Evolutionary conservation across 345 rosid species (phyloP), one percentile per base, ranked within the genome.

Genomic region (Dipteronia sinensis): DNA sequence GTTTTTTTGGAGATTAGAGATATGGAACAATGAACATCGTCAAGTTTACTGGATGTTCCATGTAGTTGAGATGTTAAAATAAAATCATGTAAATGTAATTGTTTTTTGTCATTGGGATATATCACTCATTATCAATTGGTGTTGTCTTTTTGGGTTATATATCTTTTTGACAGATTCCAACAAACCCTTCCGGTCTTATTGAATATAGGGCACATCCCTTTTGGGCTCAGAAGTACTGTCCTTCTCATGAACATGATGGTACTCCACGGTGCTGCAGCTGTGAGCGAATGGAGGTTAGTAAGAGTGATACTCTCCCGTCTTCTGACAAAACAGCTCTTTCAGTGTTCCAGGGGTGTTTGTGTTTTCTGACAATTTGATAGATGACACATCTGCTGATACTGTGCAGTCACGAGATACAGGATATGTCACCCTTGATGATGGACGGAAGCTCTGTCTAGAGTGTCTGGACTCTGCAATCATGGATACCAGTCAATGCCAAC

Each of bases 151-250:
- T 69, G 76, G 82, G 47, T 59, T 79, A 73, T 78, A 71, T 77
- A 40, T 78, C 46, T 67, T 81, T 74, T 73, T 82, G 87, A 89
- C 94, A 97, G 98, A 94, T 97, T 80, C 98, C 99, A 65, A 90
- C 98, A 81, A 97, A 90, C 84, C 87, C 83, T 81, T 82, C 87
- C 77, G 98, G 99, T 85, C 97, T 94, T 80, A 92, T 97, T 82
- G 98, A 97, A 84, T 97, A 93, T 84, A 93, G 98, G 86, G 98
- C 97, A 51, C 99, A 94, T 85, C 99, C 98, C 64, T 97, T 94
- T 86, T 97, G 99, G 99, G 58, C 72, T 22, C 99, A 97, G 76
- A 97, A 97, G 82, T 97, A 97, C 82, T 97, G 99, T 83, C 99
- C 98, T 69, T 82, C 93, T 47, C 99, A 97, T 53, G 99, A 97